Percentiles rank a stretch among this genome's conserved stretches.
Conservation (phyloP, 2,329 filamentous ascomycete species). For the Aspergillus flavus region DNA sequence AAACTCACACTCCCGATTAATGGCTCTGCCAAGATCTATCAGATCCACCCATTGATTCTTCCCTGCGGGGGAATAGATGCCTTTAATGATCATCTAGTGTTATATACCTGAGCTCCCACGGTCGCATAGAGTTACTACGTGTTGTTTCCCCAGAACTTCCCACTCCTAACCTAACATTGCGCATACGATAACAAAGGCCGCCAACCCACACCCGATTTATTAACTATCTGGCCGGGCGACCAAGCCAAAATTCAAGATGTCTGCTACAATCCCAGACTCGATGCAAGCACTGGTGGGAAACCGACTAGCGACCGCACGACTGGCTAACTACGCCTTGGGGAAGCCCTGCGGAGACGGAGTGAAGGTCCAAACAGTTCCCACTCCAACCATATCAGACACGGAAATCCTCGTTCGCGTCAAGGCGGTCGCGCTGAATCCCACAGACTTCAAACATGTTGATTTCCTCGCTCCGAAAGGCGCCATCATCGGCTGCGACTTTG, state of each 20-base stretch:
- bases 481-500: slow-evolving; percentile 53
- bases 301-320: background rate
- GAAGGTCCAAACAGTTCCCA: background rate
- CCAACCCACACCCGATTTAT: background rate
- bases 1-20: background rate
- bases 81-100: background rate
- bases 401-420: slow-evolving; percentile 30
- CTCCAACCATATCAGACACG: background rate
- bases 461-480: slow-evolving; percentile 33
- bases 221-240: background rate
- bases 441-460: slow-evolving; percentile 56
- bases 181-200: background rate
- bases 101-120: background rate
- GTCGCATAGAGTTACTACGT: background rate
- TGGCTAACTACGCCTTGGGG: background rate
- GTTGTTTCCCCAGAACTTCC: background rate
- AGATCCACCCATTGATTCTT: background rate
- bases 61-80: background rate
- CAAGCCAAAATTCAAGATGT: background rate
- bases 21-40: background rate
- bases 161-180: background rate
- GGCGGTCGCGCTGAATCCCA: slow-evolving; percentile 56
- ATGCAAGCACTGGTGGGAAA: background rate
- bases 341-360: background rate
- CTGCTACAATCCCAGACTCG: background rate